phyloP scores from a whole-genome alignment of 2,329 filamentous ascomycete species.

The Ophiocordyceps robertsii region DNA sequence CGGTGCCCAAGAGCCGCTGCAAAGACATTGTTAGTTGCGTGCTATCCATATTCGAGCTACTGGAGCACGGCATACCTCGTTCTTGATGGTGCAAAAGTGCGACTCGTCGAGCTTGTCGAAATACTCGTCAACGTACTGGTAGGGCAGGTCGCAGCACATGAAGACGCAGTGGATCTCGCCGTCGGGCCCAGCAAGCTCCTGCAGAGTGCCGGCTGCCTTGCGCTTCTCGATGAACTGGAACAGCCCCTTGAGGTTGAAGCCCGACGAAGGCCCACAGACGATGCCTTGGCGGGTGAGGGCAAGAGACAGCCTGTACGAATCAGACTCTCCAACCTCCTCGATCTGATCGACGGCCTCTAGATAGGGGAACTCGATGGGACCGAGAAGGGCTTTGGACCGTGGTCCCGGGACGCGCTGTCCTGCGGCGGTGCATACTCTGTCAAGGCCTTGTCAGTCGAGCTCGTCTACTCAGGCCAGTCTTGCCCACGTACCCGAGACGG shows the following conservation, averaged over 20 bases:
- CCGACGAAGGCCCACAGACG: conserved; percentile 47
- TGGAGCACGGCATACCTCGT: conserved; percentile 17
- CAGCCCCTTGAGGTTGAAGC: conserved; percentile 40
- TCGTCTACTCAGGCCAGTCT: too few relatives aligned
- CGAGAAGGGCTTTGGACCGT: conserved; percentile 34
- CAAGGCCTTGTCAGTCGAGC: not conserved
- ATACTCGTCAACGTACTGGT: conserved; percentile 48
- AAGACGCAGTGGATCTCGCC: conserved; percentile 41
- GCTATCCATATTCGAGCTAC: not conserved
- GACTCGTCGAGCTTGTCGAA: conserved; percentile 38
- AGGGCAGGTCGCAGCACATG: conserved; percentile 49
- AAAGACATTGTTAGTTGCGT: not conserved
- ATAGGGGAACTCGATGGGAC: conserved; percentile 44
- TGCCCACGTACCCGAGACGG: conserved; percentile 14
- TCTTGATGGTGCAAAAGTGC: conserved; percentile 33
- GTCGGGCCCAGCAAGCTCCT: conserved; percentile 26
- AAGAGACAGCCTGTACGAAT: conserved; percentile 39
- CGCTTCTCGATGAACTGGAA: conserved; percentile 34
- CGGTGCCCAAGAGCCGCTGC: conserved; percentile 30
- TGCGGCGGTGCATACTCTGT: conserved; percentile 39
- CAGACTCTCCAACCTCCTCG: conserved; percentile 40
- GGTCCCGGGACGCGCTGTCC: conserved; percentile 47
- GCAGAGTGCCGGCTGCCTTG: conserved; percentile 29
- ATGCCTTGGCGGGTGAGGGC: conserved; percentile 42
- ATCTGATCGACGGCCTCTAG: conserved; percentile 37